Evolutionary conservation across 2,329 filamentous ascomycete species (phyloP).

Genomic region (Drechslera avenae): DNA sequence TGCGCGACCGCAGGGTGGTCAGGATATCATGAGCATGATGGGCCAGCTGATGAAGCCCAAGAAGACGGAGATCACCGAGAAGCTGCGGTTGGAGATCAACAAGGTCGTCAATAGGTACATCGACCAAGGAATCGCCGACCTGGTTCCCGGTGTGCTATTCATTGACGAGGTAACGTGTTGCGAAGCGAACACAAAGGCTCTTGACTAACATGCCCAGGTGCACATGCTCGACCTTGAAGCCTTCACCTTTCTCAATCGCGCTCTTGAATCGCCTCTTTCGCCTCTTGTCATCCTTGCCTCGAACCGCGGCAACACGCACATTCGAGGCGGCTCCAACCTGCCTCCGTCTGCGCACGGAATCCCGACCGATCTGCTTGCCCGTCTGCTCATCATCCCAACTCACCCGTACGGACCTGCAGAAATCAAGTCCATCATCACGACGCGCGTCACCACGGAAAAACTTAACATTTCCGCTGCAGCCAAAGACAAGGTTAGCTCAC

Average conservation of each 20-base stretch:
- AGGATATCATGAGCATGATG: slow-evolving; percentile 99
- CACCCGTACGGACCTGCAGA: slow-evolving; percentile 86
- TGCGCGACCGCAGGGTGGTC: slow-evolving; percentile 89
- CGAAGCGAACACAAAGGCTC: neutral
- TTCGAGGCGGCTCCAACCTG: slow-evolving; percentile 76
- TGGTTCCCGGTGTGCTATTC: slow-evolving; percentile 97
- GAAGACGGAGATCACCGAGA: slow-evolving; percentile 99
- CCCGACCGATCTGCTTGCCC: slow-evolving; percentile 88
- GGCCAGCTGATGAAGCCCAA: slow-evolving; percentile 99
- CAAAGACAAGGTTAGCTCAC: slow-evolving; percentile 82
- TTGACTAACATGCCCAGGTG: slow-evolving; percentile 62
- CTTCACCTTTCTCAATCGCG: slow-evolving; percentile 98
- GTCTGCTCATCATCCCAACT: slow-evolving; percentile 94
- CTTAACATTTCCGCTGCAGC: slow-evolving; percentile 80
- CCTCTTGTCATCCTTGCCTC: slow-evolving; percentile 97
- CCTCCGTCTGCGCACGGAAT: slow-evolving; percentile 82
- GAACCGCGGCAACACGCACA: slow-evolving; percentile 91
- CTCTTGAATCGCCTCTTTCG: slow-evolving; percentile 92
- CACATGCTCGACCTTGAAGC: slow-evolving; percentile 99
- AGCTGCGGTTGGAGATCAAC: slow-evolving; percentile 94
- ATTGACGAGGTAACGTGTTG: slow-evolving; percentile 83
- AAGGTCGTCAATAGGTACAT: slow-evolving; percentile 99
- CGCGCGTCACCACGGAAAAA: slow-evolving; percentile 81
- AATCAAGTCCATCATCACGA: slow-evolving; percentile 88
- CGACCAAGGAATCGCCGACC: slow-evolving; percentile 94